Evolutionary conservation across 805 yeast genomes (phyloP).

Genomic region (Lipomyces chichibuensis): DNA sequence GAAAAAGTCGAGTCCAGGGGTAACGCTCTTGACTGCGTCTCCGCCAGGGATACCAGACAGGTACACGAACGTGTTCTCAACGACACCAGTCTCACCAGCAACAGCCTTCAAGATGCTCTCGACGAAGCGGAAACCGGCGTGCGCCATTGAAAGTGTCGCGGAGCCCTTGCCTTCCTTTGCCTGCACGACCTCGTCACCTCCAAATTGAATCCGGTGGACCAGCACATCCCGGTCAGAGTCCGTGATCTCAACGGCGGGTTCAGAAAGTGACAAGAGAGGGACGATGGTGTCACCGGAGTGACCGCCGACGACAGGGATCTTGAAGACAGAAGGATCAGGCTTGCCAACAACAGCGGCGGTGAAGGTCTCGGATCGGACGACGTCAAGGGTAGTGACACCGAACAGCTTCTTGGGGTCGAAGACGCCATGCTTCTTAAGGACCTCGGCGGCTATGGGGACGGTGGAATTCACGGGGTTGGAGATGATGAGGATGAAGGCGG

Average conservation of each 20-base stretch:
- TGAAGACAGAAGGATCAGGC: conserved; percentile 52
- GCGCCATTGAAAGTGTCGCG: conserved; percentile 95
- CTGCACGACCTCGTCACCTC: conserved; percentile 95
- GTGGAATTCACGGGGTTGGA: conserved; percentile 95
- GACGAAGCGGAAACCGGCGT: conserved; percentile 84
- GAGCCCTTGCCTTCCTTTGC: conserved; percentile 95
- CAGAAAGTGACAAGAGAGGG: conserved; percentile 65
- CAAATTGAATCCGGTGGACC: conserved; percentile 90
- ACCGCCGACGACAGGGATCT: conserved; percentile 84
- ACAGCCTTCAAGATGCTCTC: conserved; percentile 52
- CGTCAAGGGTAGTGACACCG: conserved; percentile 88
- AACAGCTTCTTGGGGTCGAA: conserved; percentile 73
- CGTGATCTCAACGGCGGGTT: conserved; percentile 45
- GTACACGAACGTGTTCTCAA: conserved; percentile 35
- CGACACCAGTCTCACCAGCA: conserved; percentile 24
- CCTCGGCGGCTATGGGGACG: conserved; percentile 85
- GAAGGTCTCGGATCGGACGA: conserved; percentile 85
- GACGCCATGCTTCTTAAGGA: conserved; percentile 66
- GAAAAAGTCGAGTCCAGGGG: conserved; percentile 91
- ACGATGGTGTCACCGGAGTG: conserved; percentile 95
- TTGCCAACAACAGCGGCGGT: conserved; percentile 57
- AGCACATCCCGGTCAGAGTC: conserved; percentile 54
- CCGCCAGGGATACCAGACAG: conserved; percentile 53
- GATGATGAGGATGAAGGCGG: conserved; percentile 77
- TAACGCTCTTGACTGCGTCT: conserved; percentile 72